A percentile compares a stretch with the other conserved stretches of the same genome.
Evolutionary conservation across 2,329 filamentous ascomycete species (phyloP).

Genomic region (Trichoderma sp.): DNA sequence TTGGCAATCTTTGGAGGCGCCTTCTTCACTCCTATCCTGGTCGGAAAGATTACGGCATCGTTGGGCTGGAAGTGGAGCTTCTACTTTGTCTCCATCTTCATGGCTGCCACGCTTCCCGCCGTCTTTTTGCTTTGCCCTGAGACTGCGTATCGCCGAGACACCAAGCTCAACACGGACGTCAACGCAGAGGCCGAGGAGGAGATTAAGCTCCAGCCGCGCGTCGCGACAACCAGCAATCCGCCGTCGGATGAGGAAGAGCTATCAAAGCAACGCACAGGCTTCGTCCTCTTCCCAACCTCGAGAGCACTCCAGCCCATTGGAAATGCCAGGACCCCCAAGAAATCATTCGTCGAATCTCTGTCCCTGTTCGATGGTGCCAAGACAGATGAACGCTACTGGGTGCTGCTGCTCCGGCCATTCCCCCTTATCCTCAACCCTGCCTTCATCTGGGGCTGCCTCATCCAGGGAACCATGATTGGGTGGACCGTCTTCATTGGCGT

Average conservation of each 20-base stretch:
- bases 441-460: conserved; percentile 75
- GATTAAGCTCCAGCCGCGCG: conserved; percentile 11
- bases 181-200: conserved; percentile 33
- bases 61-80: conserved; percentile 88
- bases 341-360: conserved; percentile 60
- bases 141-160: conserved; percentile 70
- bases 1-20: conserved; percentile 56
- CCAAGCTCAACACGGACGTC: conserved; percentile 68
- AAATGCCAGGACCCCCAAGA: conserved; percentile 43
- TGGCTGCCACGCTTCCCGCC: conserved; percentile 64
- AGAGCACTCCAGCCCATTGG: conserved; percentile 37
- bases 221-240: neutral
- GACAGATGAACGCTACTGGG: conserved; percentile 70
- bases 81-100: conserved; percentile 83
- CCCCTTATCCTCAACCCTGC: conserved; percentile 81
- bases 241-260: conserved; percentile 1
- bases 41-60: conserved; percentile 75
- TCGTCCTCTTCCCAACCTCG: conserved; percentile 35
- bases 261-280: conserved; percentile 24
- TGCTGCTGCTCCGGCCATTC: conserved; percentile 68
- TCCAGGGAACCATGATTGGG: conserved; percentile 87
- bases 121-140: conserved; percentile 81
- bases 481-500: conserved; percentile 94
- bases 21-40: conserved; percentile 78
- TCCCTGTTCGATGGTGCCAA: conserved; percentile 78